Base-by-base conservation (phyloP, 805 yeast genomes). In the Candida boidinii region DNA sequence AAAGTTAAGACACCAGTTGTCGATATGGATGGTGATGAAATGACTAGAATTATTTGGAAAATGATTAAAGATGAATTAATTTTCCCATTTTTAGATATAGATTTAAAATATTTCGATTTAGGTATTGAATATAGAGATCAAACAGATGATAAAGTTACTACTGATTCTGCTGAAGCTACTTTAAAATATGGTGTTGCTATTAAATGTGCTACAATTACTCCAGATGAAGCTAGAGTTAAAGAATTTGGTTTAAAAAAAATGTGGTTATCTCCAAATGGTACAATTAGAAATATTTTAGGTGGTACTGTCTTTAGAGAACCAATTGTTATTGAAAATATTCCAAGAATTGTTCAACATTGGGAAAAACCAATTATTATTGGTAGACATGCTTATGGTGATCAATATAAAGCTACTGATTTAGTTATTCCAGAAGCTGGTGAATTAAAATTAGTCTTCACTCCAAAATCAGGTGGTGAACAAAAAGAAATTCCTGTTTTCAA, bases 231-330 rank as follows among this genome's bases (percentile, higher is more conserved):
- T 30, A 77, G 97, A 51, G 96, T 90, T 33, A 67, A 83, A 59
- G 97, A 90, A 61, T 90, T 86, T 61, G 65, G 72, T 36, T 71
- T 90, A 59, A 87, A 90, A 66, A 82, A 87, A 60, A 90, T 90
- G 97, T 90, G 96, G 96, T 70, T 81, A 39, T 85, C 95, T 12
- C 97, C 97, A 43, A 90, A 90, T 62, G 97, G 97, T 39, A 90
- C 97, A 31, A 84, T 90, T 57, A 79, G 97, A 64, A 90, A 90
- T 66, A 80, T 90, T 41, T 67, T 90, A 39, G 96, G 96, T 31
- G 97, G 97, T 39, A 90, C 96, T 19, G 95, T 90, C 29, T 90
- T 90, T 72, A 76, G 97, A 53, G 97, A 88, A 64, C 95, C 96
- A 41, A 90, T 90, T 56, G 85, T 90, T 34, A 85, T 90, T 49